Base-by-base conservation (phyloP, 176 grass and related monocot species). In the Rhipidocladum racemiflorum region DNA sequence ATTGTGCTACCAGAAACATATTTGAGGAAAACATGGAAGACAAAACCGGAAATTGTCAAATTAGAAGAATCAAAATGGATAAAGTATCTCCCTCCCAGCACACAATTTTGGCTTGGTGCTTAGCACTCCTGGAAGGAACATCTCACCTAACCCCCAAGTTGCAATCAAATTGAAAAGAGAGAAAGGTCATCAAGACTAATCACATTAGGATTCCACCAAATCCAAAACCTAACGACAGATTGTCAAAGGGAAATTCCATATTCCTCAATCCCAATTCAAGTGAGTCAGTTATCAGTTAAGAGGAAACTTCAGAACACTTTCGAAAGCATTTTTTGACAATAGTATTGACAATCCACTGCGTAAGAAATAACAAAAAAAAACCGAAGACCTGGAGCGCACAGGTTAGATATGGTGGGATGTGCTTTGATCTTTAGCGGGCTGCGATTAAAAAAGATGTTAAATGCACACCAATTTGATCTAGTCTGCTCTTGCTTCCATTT, bases 81-180 rank as follows among this genome's bases (percentile, higher is more conserved):
- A 88, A 56, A 79, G 86, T 78, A 83, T 84, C 66, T 88, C 76
- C 59, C 74, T 43, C 48, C 27, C 35, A 35, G 21, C 67, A 83
- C 46, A 71, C 74, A 64, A 78, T 88, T 83, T 88, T 83, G 57
- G 86, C 16, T 78, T 42, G 59, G 80, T 88, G 75, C 67, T 79
- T 88, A 83, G 80, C 74, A 67, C 67, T 88, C 59, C 65, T 88
- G 80, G 36, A 73, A 78, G 74, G 59, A 88, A 84, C 86, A 78
- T 69, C 86, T 56, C 80, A 88, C 81, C 86, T 79, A 88, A 88
- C 74, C 57, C 59, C 48, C 67, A 73, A 72, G 80, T 84, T 88
- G 80, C 16, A 56, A 28, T 72, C 36, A 50, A 78, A 65, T 45
- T 57, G 53, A 78, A 78, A 59, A 44, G 35, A 45, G 14, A 84